phyloP scores from a whole-genome alignment of 129 eudicot species.

The Arctium minus region DNA sequence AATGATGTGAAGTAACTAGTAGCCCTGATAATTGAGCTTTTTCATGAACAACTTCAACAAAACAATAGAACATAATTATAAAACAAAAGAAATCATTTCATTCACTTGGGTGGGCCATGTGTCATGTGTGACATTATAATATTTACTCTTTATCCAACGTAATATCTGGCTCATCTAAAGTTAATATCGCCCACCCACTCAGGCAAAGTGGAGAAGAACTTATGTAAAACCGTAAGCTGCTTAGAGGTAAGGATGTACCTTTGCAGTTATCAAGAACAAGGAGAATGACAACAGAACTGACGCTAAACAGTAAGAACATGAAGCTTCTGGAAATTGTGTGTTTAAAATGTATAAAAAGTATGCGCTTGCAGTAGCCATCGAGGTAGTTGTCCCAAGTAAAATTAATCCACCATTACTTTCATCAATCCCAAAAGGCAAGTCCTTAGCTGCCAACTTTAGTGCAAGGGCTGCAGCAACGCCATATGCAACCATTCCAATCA shows the following conservation, averaged over 20 bases:
- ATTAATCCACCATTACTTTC: slow-evolving; percentile 50
- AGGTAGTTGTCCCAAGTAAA: slow-evolving; percentile 68
- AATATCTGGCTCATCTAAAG: background rate
- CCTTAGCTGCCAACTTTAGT: slow-evolving; percentile 51
- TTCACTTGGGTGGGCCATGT: background rate
- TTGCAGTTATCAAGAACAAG: slow-evolving; percentile 66
- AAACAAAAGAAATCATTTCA: background rate
- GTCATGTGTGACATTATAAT: background rate
- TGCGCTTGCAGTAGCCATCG: slow-evolving; percentile 96
- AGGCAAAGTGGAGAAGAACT: background rate
- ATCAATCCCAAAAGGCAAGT: slow-evolving; percentile 40
- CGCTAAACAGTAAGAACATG: slow-evolving; percentile 75
- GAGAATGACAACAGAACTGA: slow-evolving; percentile 73
- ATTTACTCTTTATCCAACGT: background rate
- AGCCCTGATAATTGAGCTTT: background rate
- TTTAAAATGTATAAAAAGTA: slow-evolving; percentile 78
- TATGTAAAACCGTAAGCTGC: background rate
- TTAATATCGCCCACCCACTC: background rate
- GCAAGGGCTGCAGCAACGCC: slow-evolving; percentile 66
- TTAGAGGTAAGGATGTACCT: slow-evolving; percentile 44
- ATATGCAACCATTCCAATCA: slow-evolving; percentile 92
- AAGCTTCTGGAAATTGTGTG: slow-evolving; percentile 72
- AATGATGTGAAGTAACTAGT: background rate
- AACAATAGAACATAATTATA: background rate
- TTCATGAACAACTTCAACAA: slow-evolving; percentile 7